A percentile compares a stretch with the other conserved stretches of the same genome.
Evolutionary conservation across 2,329 filamentous ascomycete species (phyloP).

Genomic region (Canariomyces notabilis): DNA sequence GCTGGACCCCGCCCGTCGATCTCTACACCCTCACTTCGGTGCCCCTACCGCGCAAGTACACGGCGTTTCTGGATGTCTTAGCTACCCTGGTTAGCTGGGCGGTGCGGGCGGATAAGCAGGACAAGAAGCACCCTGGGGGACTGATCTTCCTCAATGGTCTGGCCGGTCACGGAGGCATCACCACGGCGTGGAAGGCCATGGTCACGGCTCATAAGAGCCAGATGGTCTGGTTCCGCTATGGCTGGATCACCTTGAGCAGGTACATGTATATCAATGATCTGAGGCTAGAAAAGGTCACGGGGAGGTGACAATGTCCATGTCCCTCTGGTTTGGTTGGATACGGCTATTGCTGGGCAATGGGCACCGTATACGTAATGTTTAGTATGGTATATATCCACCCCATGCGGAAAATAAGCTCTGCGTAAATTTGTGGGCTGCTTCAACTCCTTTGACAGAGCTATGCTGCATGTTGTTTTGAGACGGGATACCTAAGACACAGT

Average conservation of each 20-base stretch:
- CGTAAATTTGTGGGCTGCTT: no score
- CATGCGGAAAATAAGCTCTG: no score
- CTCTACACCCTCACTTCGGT: constrained; percentile 80
- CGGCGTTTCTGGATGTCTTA: constrained; percentile 69
- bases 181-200: constrained; percentile 76
- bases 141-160: constrained; percentile 55
- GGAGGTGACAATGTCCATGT: constrained; percentile 7
- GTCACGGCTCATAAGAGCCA: constrained; percentile 84
- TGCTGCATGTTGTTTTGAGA: no score
- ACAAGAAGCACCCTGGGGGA: constrained; percentile 48
- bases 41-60: constrained; percentile 73
- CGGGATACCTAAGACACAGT: no score
- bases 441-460: no score
- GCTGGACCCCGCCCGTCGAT: constrained; percentile 68
- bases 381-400: no score
- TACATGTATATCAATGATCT: constrained; percentile 97
- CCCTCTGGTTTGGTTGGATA: no score
- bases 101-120: constrained; percentile 31
- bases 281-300: constrained; percentile 43
- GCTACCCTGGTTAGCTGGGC: constrained; percentile 59
- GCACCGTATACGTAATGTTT: no score
- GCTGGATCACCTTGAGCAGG: constrained; percentile 83
- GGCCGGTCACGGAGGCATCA: constrained; percentile 48
- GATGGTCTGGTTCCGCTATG: constrained; percentile 98
- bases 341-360: no score